Base-by-base conservation (phyloP, 305 asterid genomes). In the Petunia hybrid region DNA sequence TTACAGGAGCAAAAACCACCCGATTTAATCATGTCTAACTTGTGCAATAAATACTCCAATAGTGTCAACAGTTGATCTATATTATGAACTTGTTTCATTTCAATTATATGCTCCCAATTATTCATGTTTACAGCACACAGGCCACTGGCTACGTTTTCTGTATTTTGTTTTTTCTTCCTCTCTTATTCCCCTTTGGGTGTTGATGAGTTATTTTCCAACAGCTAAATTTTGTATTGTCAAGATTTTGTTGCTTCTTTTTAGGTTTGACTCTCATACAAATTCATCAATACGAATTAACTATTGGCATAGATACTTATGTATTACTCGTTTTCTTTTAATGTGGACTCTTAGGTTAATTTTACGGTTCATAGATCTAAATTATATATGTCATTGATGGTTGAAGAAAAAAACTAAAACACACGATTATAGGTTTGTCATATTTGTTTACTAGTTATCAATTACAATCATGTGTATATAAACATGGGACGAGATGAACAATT, bases 201-300 rank as follows among this genome's bases (percentile, higher is more conserved):
- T 53, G 39, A 38, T 42, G 7, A 53, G 46, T 51, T 73, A 73
- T 73, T 74, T 74, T 74, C 78, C 48, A 13, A 74, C 79, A 74
- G 48, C 64, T 53, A 74, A 36, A 74, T 73, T 51, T 68, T 41
- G 6, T 73, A 36, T 73, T 51, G 6, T 73, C 63, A 53, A 9
- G 12, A 22, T 8, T 5, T 16, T 57, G 10, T 57, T 57, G 1
- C 8, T 6, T 57, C 31, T 6, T 57, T n/a, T 13, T 8, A 74
- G 38, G 48, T 74, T 38, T 53, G 79, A 51, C 78, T 6, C 78
- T 6, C 31, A 13, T 5, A 36, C 38, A 3, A 36, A 53, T 6
- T 74, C 79, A 51, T 36, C 79, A 51, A 53, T 2, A 73, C 31
- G 2, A 31, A 71, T 35, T 39, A 16, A 70, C 59, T 45, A 43